These are phyloP conservation scores for Drechslerella stenobrocha DNA, from an alignment of 2,329 filamentous ascomycete species.

Conservation along the genomic window DNA sequence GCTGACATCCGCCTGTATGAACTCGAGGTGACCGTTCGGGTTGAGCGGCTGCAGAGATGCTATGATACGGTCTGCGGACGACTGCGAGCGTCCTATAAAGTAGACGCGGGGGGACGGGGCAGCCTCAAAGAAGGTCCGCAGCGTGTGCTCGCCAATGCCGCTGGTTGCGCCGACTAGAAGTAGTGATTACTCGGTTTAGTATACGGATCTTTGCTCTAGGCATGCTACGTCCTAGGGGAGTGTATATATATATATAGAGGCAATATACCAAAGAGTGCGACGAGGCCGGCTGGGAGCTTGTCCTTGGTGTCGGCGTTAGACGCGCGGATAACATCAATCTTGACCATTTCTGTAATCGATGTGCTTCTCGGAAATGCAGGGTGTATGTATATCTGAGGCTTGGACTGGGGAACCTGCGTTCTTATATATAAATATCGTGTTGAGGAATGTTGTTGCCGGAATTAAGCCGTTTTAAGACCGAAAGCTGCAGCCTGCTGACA, in stretches of 20 bases:
- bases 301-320: slow-evolving; percentile 32
- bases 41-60: slow-evolving; percentile 58
- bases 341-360: slow-evolving; percentile 19
- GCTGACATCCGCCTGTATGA: slow-evolving; percentile 60
- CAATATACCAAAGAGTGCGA: slow-evolving; percentile 54
- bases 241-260: slow-evolving; percentile 50
- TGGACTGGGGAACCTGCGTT: too few relatives aligned
- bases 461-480: too few relatives aligned
- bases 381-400: too few relatives aligned
- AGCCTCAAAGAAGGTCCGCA: slow-evolving; percentile 59
- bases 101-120: slow-evolving; percentile 59
- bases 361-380: neutral
- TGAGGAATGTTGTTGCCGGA: too few relatives aligned
- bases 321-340: slow-evolving; percentile 32
- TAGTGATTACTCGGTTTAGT: too few relatives aligned
- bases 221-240: too few relatives aligned
- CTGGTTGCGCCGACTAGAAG: slow-evolving; percentile 60
- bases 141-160: slow-evolving; percentile 61
- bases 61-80: slow-evolving; percentile 56
- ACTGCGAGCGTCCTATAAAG: slow-evolving; percentile 59
- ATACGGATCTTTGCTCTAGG: too few relatives aligned
- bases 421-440: too few relatives aligned
- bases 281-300: slow-evolving; percentile 57
- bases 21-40: slow-evolving; percentile 58
- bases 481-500: too few relatives aligned